Conservation (phyloP, 257 asterid genomes). For the Solanum sitiens region DNA sequence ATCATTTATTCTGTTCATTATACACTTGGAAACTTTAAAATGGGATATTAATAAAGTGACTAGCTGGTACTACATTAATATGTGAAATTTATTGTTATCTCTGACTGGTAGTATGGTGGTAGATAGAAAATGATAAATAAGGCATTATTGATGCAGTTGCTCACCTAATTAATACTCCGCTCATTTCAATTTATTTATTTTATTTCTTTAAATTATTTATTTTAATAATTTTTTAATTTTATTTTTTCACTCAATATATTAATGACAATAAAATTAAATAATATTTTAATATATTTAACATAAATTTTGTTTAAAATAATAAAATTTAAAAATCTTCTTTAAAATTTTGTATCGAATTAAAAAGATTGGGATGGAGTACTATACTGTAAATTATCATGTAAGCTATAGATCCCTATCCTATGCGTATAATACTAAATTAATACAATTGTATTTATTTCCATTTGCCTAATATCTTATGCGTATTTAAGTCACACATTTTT, state of each 20-base stretch:
- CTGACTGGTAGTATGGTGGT: not conserved
- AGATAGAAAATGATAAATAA: not conserved
- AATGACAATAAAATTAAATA: no score
- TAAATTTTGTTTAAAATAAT: not conserved
- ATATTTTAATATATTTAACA: not conserved
- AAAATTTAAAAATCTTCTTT: no score
- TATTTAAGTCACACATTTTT: not conserved
- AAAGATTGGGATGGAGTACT: not conserved
- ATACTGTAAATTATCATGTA: not conserved
- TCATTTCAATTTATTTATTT: not conserved
- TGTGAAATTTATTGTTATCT: not conserved
- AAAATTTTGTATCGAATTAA: no score
- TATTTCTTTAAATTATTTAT: no score
- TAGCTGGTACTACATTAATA: not conserved
- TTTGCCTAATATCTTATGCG: not conserved
- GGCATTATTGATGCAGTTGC: not conserved
- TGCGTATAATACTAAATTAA: not conserved
- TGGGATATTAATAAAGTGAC: not conserved
- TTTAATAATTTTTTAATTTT: no score
- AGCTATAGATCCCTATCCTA: not conserved
- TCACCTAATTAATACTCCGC: not conserved
- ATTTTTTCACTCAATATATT: no score
- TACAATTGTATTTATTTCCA: not conserved
- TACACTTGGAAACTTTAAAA: not conserved
- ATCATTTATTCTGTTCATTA: not conserved